A percentile compares a stretch with the other conserved stretches of the same genome.
These are phyloP conservation scores for Suhomyces vadensis DNA, from an alignment of 805 yeast genomes.

Conservation along the genomic window DNA sequence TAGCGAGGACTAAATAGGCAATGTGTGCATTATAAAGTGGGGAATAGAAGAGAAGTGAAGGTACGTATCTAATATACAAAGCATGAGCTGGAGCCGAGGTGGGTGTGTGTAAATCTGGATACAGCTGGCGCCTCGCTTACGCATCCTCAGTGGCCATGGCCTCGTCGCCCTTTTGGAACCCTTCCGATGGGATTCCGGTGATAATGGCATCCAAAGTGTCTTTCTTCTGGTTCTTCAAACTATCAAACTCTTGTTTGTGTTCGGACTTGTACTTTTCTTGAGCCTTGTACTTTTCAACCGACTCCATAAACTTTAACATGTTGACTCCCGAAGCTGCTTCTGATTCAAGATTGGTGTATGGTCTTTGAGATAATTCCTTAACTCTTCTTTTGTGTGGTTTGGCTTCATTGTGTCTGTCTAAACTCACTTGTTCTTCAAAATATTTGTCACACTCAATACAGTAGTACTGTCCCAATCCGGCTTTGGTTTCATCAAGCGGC, in stretches of 20 bases:
- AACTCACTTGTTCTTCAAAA: constrained; percentile 74
- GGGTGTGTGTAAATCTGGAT: no score
- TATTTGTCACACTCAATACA: constrained; percentile 94
- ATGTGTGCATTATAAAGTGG: background rate
- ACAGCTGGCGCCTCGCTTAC: background rate
- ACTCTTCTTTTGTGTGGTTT: constrained; percentile 88
- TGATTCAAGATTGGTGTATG: constrained; percentile 85
- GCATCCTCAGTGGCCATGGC: constrained; percentile 1
- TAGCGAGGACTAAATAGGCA: background rate
- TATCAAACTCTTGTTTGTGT: constrained; percentile 47
- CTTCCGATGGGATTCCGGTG: constrained; percentile 14
- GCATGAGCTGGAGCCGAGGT: background rate
- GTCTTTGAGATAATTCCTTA: constrained; percentile 70
- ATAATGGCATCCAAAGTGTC: constrained; percentile 36
- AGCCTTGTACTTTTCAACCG: constrained; percentile 62
- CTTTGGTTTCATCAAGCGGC: constrained; percentile 82
- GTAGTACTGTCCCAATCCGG: constrained; percentile 93
- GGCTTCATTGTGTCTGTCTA: constrained; percentile 68
- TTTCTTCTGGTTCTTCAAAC: constrained; percentile 35
- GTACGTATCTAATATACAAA: constrained; percentile 1
- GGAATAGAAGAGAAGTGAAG: background rate
- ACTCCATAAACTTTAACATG: constrained; percentile 61
- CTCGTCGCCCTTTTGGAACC: constrained; percentile 5
- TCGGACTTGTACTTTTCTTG: constrained; percentile 37
- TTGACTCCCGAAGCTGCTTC: constrained; percentile 88